Evolutionary conservation across 192 early-diverging fungal species (phyloP), one percentile per base, ranked within the genome.

Genomic region (Backusella sp.): DNA sequence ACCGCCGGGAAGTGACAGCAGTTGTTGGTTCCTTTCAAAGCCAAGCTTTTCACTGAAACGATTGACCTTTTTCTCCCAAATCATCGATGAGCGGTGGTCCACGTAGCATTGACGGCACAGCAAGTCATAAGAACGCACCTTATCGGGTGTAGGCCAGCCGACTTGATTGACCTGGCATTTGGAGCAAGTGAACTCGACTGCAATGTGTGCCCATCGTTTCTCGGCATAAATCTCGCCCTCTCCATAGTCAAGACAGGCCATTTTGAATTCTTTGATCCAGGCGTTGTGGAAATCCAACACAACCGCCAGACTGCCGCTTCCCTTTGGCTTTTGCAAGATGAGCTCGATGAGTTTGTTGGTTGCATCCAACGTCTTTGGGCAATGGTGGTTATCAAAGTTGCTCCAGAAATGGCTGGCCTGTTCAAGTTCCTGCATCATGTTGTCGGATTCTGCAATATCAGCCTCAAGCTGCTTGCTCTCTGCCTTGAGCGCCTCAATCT

Each of bases 1-100:
- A 8, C n/a, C 17, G 36, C 68, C 37, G 5, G 62, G 41, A 17
- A 67, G 39, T 37, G 75, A 30, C 3, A 72, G 14, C 52, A 28
- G 15, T 12, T 76, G 28, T 3, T 68, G 71, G 15, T 62, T 62
- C 52, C 44, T 28, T 19, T 78, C 35, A 4, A 73, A 6, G 30
- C 72, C 69, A 17, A 81, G 19, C 17, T 68, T 72, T 14, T 42
- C 77, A 17, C 72, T 65, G 41, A 78, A n/a, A 6, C 46, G 34
- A 23, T 52, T 71, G 4, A 81, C 28, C 49, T 81, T 81, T 36
- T 81, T 81, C 34, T 81, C 80, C 44, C 77, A 42, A 4, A 81
- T 69, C 80, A 77, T 77, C 8, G 67, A 46, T 28, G 66, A 68
- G 6, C 76, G 80, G 21, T 53, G 66, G 0, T 74, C 73, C 11